Evolutionary conservation across 306 rosid genomes (phyloP).

Genomic region (Cyclanthera cordifolia): DNA sequence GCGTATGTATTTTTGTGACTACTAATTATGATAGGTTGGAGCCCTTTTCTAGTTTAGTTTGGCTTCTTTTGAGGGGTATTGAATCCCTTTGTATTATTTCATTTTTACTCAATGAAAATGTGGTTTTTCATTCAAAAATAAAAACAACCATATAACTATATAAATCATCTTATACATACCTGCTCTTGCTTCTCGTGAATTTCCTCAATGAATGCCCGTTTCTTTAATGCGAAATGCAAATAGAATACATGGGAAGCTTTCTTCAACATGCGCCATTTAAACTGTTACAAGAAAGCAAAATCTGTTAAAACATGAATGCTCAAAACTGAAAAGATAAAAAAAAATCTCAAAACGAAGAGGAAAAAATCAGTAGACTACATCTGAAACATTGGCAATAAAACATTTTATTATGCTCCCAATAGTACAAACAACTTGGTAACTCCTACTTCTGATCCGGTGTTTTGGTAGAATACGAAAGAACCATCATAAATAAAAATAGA

Average conservation of each 20-base stretch:
- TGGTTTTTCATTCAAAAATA: too few species aligned
- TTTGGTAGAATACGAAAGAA: neutral
- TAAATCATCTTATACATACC: conserved; percentile 30
- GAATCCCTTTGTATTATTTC: neutral
- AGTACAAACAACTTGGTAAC: neutral
- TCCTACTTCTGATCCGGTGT: neutral
- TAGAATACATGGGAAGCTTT: conserved; percentile 83
- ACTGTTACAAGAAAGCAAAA: conserved; percentile 39
- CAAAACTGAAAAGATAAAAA: neutral
- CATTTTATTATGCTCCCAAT: neutral
- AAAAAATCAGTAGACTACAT: neutral
- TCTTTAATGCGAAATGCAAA: conserved; percentile 86
- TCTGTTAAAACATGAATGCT: conserved; percentile 19
- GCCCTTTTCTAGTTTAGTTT: neutral
- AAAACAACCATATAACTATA: neutral
- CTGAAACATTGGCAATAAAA: neutral
- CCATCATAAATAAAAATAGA: neutral
- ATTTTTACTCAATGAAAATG: neutral
- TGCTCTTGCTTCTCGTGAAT: conserved; percentile 96
- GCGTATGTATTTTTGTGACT: neutral
- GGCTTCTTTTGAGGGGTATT: neutral
- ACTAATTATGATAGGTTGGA: neutral
- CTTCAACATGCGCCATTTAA: conserved; percentile 91
- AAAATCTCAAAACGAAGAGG: neutral
- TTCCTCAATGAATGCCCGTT: conserved; percentile 78